phyloP scores from a whole-genome alignment of 2,329 filamentous ascomycete species.

The Xylaria sp. region DNA sequence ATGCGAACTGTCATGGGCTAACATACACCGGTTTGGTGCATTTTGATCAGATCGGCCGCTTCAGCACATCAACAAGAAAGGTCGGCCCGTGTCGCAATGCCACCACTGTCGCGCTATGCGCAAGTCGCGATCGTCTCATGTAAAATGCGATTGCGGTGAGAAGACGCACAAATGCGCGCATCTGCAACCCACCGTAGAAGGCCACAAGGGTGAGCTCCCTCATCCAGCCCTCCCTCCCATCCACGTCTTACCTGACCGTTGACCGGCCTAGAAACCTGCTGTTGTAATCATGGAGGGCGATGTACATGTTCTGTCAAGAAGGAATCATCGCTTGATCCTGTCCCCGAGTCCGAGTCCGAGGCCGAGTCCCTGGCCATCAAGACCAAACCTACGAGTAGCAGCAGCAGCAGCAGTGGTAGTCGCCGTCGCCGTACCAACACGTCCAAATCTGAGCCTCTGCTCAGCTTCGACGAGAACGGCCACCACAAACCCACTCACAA shows the following conservation, averaged over 20 bases:
- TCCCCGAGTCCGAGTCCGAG: conserved; percentile 71
- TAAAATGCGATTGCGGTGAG: conserved; percentile 96
- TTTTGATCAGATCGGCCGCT: conserved; percentile 79
- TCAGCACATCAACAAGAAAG: conserved; percentile 96
- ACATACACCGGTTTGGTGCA: conserved; percentile 23
- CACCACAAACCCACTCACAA: conserved; percentile 72
- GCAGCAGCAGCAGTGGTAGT: conserved; percentile 18
- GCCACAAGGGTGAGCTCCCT: conserved; percentile 65
- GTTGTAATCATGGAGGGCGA: conserved; percentile 74
- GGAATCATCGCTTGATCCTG: conserved; percentile 68
- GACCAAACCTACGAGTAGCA: conserved; percentile 51
- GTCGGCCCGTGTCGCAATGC: conserved; percentile 96
- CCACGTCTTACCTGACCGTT: conserved; percentile 35
- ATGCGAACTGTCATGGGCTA: conserved; percentile 32
- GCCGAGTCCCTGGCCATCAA: conserved; percentile 53
- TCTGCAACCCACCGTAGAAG: conserved; percentile 65
- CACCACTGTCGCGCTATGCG: conserved; percentile 95
- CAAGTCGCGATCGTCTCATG: conserved; percentile 93
- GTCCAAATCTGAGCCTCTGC: conserved; percentile 67
- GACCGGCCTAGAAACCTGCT: conserved; percentile 67
- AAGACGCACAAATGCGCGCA: conserved; percentile 80
- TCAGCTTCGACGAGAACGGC: conserved; percentile 71
- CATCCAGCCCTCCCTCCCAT: neutral
- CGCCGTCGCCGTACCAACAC: conserved; percentile 69
- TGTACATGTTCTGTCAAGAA: conserved; percentile 74